Base-by-base conservation (phyloP, 805 yeast species). In the Cyberlindnera japonica region DNA sequence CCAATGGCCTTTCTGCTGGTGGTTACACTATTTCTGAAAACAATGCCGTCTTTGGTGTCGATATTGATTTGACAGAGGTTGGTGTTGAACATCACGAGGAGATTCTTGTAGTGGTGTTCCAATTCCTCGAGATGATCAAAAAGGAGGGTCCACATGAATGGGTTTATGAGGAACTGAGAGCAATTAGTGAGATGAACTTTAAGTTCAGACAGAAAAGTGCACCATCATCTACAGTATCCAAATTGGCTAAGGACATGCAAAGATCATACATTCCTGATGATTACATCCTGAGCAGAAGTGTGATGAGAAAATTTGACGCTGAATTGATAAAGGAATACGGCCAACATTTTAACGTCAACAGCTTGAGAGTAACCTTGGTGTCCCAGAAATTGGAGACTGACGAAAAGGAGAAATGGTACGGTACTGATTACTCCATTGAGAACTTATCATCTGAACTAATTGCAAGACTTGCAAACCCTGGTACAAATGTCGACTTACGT, bases 371-470 rank as follows among this genome's bases (percentile, higher is more conserved):
- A 5, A 64, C 71, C 32, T 57, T 90, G 19, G 66, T 78, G 12
- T 68, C 75, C 22, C 80, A 67, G 61, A 75, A 59, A 48, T 69
- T 77, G 38, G 71, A 70, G 6, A 71, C 79, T 3, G 72, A 72
- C 40, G 48, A 63, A 13, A 68, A 56, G 16, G 99, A 91, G 59
- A 71, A 77, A 54, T 91, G 96, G 96, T 91, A 93, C 57, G 96
- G 95, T 4, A 88, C 97, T 0, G 83, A 84, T 50, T 86, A 88
- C 58, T 63, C 74, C 3, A 59, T 72, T 31, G 68, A 63, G 10
- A 64, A 67, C 13, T 54, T 86, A 17, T 65, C 77, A 3, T 32
- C 47, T 0, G 64, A 63, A 1, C 58, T 81, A 3, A 13, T 67
- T 6, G 35, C 57, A 9, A 54, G 49, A 28, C 55, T 79, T 34